Percentiles rank a stretch among this genome's conserved stretches.
phyloP scores from a whole-genome alignment of 192 early-diverging fungal genomes.

The Coemansia sp. region DNA sequence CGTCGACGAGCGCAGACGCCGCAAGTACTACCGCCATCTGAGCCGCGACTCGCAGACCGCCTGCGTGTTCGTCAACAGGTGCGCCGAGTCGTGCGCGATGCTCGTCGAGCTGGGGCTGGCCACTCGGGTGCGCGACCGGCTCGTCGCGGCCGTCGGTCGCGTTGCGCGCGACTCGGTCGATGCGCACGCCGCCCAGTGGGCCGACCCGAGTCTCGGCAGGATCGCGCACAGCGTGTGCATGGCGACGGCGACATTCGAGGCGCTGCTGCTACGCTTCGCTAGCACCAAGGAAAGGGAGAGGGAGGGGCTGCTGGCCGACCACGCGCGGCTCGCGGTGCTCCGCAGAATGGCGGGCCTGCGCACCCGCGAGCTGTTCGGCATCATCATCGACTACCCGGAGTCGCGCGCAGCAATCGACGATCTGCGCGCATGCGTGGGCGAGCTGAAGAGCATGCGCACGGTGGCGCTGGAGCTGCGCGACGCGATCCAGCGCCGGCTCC shows the following conservation, averaged over 20 bases:
- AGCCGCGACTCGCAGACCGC: neutral
- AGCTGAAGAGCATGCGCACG: conserved; percentile 19
- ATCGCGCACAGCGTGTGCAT: neutral
- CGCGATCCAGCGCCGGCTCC: conserved; percentile 56
- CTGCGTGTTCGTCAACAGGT: conserved; percentile 5
- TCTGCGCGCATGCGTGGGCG: conserved; percentile 52
- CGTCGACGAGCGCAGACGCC: neutral
- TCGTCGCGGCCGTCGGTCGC: conserved; percentile 12
- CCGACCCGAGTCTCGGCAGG: conserved; percentile 7
- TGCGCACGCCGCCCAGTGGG: conserved; percentile 19
- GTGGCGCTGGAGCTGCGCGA: conserved; percentile 30
- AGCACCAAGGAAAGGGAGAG: neutral
- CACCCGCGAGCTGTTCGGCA: conserved; percentile 65
- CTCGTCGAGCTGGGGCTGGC: conserved; percentile 9
- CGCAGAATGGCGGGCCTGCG: conserved; percentile 36
- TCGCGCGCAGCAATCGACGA: conserved; percentile 65
- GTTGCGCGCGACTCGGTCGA: conserved; percentile 11
- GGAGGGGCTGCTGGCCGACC: neutral
- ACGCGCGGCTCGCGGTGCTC: conserved; percentile 15
- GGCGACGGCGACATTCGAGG: conserved; percentile 15
- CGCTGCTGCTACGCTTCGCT: conserved; percentile 7
- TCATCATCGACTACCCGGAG: conserved; percentile 72
- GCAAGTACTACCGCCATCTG: conserved; percentile 2
- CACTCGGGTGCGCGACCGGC: neutral
- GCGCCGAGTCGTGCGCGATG: conserved; percentile 17